Evolutionary conservation across 306 rosid genomes (phyloP).

Genomic region (cucumber (Cucumis sativus)): Cucumber_9930_V3 NC_026659.2:30529501-30530000

Average conservation of each 20-base stretch:
- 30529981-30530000: no score
- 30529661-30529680: neutral
- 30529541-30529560: neutral
- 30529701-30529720: neutral
- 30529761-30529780: neutral
- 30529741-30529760: neutral
- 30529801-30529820: neutral
- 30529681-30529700: neutral
- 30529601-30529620: slow-evolving; percentile 3
- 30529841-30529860: neutral
- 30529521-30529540: neutral
- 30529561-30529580: neutral
- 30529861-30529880: neutral
- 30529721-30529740: slow-evolving; percentile 6
- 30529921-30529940: no score
- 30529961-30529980: no score
- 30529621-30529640: neutral
- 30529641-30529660: neutral
- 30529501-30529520: neutral
- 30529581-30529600: neutral
- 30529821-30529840: neutral
- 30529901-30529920: no score
- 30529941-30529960: no score
- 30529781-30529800: neutral
- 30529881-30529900: neutral